Conservation (phyloP, 2,329 filamentous ascomycete genomes). For the Tolypocladium ovalisporum region DNA sequence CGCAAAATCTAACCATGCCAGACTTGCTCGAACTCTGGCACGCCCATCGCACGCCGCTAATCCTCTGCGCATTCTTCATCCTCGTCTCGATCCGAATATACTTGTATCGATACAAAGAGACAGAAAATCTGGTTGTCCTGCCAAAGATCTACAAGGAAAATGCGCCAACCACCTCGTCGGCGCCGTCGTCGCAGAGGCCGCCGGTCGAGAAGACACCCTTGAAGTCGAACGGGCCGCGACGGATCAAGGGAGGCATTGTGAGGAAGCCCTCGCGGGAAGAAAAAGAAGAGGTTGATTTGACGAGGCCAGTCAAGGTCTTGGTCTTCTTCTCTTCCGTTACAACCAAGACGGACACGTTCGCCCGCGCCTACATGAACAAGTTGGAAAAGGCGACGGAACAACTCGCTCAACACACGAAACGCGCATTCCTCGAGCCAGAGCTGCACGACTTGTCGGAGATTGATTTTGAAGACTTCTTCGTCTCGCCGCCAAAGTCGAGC, state of each 20-base stretch:
- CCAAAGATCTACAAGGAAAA: conserved; percentile 21
- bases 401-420: conserved; percentile 26
- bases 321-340: conserved; percentile 88
- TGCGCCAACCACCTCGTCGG: conserved; percentile 1
- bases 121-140: conserved; percentile 23
- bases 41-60: conserved; percentile 30
- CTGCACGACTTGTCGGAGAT: conserved; percentile 72
- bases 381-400: conserved; percentile 41
- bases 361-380: conserved; percentile 48
- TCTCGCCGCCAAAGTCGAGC: conserved; percentile 55
- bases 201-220: conserved; percentile 15
- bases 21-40: conserved; percentile 35
- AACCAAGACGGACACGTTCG: conserved; percentile 67
- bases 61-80: conserved; percentile 25
- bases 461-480: conserved; percentile 89
- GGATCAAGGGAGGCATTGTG: conserved; percentile 34
- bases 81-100: conserved; percentile 31
- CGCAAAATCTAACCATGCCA: conserved; percentile 7
- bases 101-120: conserved; percentile 24
- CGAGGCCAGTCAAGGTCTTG: conserved; percentile 53
- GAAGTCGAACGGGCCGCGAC: conserved; percentile 31
- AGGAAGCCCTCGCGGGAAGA: conserved; percentile 17
- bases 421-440: conserved; percentile 44
- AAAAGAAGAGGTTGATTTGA: conserved; percentile 17
- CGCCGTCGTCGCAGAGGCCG: neutral